Percentiles rank a stretch among this genome's conserved stretches.
These are phyloP conservation scores for Magnolia officinalis DNA, from an alignment of 164 flowering plant species.

Conservation along the genomic window DNA sequence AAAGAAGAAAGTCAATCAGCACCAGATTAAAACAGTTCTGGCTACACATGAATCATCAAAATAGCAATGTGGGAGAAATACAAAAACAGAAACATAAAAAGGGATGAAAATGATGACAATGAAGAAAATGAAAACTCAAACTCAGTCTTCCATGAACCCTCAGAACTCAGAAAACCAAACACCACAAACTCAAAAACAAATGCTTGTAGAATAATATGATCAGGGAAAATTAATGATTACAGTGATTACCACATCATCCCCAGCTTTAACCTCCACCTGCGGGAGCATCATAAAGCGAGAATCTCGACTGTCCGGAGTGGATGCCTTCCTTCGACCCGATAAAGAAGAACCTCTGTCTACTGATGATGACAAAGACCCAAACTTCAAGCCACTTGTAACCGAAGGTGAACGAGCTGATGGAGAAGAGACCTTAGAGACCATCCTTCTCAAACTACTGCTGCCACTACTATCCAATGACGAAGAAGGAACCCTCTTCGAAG, in stretches of 20 bases:
- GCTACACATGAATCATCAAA: too few species aligned
- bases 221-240: background rate
- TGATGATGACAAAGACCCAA: conserved; percentile 53
- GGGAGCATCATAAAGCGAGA: conserved; percentile 87
- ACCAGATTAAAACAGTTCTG: too few species aligned
- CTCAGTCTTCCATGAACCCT: background rate
- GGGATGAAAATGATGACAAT: background rate
- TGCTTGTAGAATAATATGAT: background rate
- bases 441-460: conserved; percentile 47
- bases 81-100: background rate
- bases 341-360: conserved; percentile 44
- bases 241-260: conserved; percentile 84
- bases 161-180: background rate
- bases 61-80: too few species aligned
- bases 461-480: conserved; percentile 57
- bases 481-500: conserved; percentile 42
- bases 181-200: background rate
- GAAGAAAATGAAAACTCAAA: background rate
- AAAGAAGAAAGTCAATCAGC: too few species aligned
- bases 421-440: conserved; percentile 49
- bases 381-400: conserved; percentile 51
- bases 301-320: conserved; percentile 73
- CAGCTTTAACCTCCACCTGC: conserved; percentile 84
- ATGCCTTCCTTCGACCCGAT: conserved; percentile 55
- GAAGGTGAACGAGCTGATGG: conserved; percentile 55